These are phyloP conservation scores for Anaeromyces robustus DNA, from an alignment of 192 early-diverging fungal species.

Conservation along the genomic window DNA sequence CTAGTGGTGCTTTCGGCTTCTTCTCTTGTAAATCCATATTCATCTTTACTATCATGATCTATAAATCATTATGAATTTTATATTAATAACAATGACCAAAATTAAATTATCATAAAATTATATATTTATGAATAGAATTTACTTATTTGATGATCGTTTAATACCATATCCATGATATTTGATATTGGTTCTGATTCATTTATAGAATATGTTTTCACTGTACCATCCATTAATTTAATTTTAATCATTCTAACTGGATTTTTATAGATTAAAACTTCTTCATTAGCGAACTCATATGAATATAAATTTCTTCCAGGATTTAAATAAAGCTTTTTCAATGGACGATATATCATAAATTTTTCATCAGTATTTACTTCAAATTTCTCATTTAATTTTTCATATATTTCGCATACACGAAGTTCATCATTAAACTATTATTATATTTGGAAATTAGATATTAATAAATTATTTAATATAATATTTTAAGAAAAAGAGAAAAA, in stretches of 20 bases:
- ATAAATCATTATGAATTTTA: no score
- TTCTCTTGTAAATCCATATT: neutral
- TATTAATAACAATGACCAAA: constrained; percentile 23
- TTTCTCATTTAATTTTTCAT: neutral
- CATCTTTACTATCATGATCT: constrained; percentile 18
- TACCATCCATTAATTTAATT: constrained; percentile 28
- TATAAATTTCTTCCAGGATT: constrained; percentile 21
- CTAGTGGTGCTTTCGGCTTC: constrained; percentile 7
- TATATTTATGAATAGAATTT: constrained; percentile 1
- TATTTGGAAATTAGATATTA: no score
- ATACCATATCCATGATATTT: neutral
- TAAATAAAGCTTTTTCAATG: neutral
- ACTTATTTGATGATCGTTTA: neutral
- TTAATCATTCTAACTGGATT: constrained; percentile 32
- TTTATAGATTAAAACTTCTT: constrained; percentile 30
- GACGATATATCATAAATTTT: neutral
- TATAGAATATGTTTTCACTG: constrained; percentile 28
- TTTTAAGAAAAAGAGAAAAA: no score
- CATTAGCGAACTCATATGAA: constrained; percentile 33
- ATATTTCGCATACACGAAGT: neutral
- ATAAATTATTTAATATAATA: no score
- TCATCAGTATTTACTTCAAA: neutral
- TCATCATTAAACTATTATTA: neutral
- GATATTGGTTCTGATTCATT: constrained; percentile 25
- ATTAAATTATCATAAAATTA: constrained; percentile 31